Base-by-base conservation (phyloP, 2,329 filamentous ascomycete genomes). In the Teratosphaeria zuluensis region DNA sequence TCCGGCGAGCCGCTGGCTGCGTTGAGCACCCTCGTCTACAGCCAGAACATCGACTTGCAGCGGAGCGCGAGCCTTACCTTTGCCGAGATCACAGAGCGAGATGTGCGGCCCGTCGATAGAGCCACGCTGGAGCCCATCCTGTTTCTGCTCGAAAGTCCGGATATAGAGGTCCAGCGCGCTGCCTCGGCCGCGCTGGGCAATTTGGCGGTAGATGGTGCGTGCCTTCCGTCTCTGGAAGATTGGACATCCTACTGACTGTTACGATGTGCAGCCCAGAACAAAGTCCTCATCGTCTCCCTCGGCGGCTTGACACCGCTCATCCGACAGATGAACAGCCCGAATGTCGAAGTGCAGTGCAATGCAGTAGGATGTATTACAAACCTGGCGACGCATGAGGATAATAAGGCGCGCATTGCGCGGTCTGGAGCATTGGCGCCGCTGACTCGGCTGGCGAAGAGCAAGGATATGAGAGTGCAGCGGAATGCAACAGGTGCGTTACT, bases 291-390 rank as follows among this genome's bases (percentile, higher is more conserved):
- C 69, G 94, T 99, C 62, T 84, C 90, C 64, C 84, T 99, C 16
- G 92, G 92, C 59, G 94, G 94, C 30, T 82, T 99, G 61, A 86
- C 86, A 56, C 92, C 94, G 56, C 82, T 99, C 61, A 99, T 97
- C 75, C 88, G 90, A 65, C 94, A 99, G 76, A 99, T 99, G 94
- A 90, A 95, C 77, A 97, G 92, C 58, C 84, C 88, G 53, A 99
- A 99, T 69, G 94, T 99, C 66, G 94, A 99, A 74, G 94, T 99
- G 30, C 94, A 99, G 76, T 99, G 94, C 80, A 99, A 99, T 74
- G 94, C 94, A 51, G 94, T 99, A 61, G 94, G 94, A 56, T 99
- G 94, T 78, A 99, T 99, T 74, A 99, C 94, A 53, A 99, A 99
- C 72, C 78, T 99, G 58, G 94, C 94, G 57, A 99, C 94, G 2